A percentile compares a stretch with the other conserved stretches of the same genome.
Evolutionary conservation across 2,329 filamentous ascomycete species (phyloP).

Genomic region (Xylaria sp.): DNA sequence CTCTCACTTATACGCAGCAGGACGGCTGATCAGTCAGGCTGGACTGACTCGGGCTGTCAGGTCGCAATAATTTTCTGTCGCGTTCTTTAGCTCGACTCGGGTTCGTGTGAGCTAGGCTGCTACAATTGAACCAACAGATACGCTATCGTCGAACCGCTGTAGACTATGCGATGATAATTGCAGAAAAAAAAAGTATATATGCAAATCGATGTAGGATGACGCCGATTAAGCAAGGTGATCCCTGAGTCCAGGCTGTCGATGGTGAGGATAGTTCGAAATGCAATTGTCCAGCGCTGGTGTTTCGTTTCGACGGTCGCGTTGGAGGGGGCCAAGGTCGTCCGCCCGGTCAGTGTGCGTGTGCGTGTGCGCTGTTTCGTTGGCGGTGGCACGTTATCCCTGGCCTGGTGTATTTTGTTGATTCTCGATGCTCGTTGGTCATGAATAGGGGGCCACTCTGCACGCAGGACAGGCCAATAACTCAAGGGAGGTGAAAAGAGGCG

Average conservation of each 20-base stretch:
- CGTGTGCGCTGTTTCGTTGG: slow-evolving; percentile 17
- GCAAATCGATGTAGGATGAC: slow-evolving; percentile 17
- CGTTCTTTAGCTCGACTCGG: slow-evolving; percentile 17
- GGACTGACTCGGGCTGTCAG: slow-evolving; percentile 12
- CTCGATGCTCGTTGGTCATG: slow-evolving; percentile 32
- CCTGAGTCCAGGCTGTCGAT: slow-evolving; percentile 10
- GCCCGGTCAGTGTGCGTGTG: slow-evolving; percentile 20
- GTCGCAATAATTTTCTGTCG: slow-evolving; percentile 20
- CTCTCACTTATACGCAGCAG: background rate
- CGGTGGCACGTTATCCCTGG: slow-evolving; percentile 28
- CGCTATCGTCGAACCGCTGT: slow-evolving; percentile 5
- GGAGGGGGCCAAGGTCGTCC: slow-evolving; percentile 24
- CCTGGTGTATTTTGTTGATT: slow-evolving; percentile 30
- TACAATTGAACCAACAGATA: slow-evolving; percentile 8
- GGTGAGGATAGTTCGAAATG: slow-evolving; percentile 12
- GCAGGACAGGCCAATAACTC: slow-evolving; percentile 17
- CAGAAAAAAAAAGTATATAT: slow-evolving; percentile 17
- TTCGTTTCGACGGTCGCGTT: slow-evolving; percentile 32
- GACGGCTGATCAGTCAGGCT: background rate
- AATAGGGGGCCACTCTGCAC: slow-evolving; percentile 33
- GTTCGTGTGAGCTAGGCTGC: background rate
- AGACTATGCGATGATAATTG: slow-evolving; percentile 5
- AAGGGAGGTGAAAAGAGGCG: slow-evolving; percentile 17
- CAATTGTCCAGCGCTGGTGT: slow-evolving; percentile 24
- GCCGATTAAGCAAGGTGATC: slow-evolving; percentile 7